These are phyloP conservation scores for Craspedostauros australis DNA, from an alignment of 108 stramenopile species.

Conservation along the genomic window DNA sequence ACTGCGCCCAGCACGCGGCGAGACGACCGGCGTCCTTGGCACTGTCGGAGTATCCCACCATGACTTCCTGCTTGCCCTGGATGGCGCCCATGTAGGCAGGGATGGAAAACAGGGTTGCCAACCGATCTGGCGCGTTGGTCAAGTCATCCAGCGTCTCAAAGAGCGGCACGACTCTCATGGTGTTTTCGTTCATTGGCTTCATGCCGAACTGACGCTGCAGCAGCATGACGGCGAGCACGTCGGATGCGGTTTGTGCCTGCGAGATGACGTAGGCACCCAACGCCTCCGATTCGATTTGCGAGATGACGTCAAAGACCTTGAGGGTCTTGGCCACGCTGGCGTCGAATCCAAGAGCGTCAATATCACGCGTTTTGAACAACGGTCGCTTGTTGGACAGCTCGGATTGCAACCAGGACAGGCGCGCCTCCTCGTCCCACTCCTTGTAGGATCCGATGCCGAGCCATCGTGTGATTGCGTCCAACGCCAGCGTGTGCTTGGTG, in stretches of 20 bases:
- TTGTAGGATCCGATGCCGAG: slow-evolving; percentile 89
- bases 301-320: slow-evolving; percentile 59
- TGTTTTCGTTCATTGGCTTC: slow-evolving; percentile 57
- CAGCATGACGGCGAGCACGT: slow-evolving; percentile 96
- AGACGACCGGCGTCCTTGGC: slow-evolving; percentile 96
- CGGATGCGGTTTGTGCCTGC: slow-evolving; percentile 87
- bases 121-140: slow-evolving; percentile 54
- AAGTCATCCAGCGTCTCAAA: slow-evolving; percentile 96
- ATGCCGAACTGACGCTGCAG: slow-evolving; percentile 91
- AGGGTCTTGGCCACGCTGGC: slow-evolving; percentile 65
- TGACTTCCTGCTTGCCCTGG: slow-evolving; percentile 91
- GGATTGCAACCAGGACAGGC: slow-evolving; percentile 73
- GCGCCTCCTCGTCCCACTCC: slow-evolving; percentile 88
- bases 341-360: slow-evolving; percentile 55
- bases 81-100: slow-evolving; percentile 78
- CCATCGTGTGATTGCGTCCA: slow-evolving; percentile 91
- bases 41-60: slow-evolving; percentile 97
- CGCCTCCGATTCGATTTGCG: slow-evolving; percentile 67
- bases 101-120: slow-evolving; percentile 70
- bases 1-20: slow-evolving; percentile 95
- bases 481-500: slow-evolving; percentile 79
- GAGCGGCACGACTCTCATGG: slow-evolving; percentile 94
- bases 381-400: slow-evolving; percentile 87
- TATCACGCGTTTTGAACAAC: slow-evolving; percentile 67
- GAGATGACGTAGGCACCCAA: slow-evolving; percentile 96